A percentile compares a stretch with the other conserved stretches of the same genome.
These are phyloP conservation scores for Agaricus bisporus DNA, from an alignment of 768 basidiomycete species.

Conservation along the genomic window DNA sequence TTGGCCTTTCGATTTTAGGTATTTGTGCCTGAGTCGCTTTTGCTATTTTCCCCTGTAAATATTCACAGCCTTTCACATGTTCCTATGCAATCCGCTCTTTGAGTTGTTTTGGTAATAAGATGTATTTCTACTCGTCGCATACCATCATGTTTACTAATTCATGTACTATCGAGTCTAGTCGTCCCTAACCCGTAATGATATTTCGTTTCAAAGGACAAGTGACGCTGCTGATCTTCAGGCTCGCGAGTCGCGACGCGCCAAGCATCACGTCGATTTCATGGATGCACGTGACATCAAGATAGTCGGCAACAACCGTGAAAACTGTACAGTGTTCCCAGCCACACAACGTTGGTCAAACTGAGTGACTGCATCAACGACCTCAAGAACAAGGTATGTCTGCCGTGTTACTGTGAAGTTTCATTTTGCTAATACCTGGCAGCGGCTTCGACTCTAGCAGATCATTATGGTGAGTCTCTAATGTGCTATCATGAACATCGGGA, in stretches of 20 bases:
- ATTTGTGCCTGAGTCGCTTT: constrained; percentile 23
- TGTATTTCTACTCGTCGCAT: no score
- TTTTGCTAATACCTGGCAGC: constrained; percentile 4
- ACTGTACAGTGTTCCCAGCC: constrained; percentile 38
- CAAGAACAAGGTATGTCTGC: constrained; percentile 34
- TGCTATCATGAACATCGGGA: not conserved
- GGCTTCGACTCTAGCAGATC: constrained; percentile 19
- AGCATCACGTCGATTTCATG: no score
- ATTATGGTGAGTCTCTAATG: constrained; percentile 29
- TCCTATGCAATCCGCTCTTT: not conserved
- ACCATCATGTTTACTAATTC: no score
- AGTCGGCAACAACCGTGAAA: constrained; percentile 36
- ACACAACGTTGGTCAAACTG: constrained; percentile 16
- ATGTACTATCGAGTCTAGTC: no score
- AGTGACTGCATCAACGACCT: constrained; percentile 32
- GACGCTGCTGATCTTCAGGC: no score
- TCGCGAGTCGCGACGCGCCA: no score
- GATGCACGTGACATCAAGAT: not conserved
- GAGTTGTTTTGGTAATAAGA: no score
- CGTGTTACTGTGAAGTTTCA: not conserved
- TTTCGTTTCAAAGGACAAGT: no score
- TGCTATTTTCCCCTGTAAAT: constrained; percentile 24
- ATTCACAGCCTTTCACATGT: no score
- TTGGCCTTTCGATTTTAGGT: constrained; percentile 21
- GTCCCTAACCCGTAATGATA: no score